A percentile compares a stretch with the other conserved stretches of the same genome.
Conservation (phyloP, 805 yeast species). For the Candida incommunis region DNA sequence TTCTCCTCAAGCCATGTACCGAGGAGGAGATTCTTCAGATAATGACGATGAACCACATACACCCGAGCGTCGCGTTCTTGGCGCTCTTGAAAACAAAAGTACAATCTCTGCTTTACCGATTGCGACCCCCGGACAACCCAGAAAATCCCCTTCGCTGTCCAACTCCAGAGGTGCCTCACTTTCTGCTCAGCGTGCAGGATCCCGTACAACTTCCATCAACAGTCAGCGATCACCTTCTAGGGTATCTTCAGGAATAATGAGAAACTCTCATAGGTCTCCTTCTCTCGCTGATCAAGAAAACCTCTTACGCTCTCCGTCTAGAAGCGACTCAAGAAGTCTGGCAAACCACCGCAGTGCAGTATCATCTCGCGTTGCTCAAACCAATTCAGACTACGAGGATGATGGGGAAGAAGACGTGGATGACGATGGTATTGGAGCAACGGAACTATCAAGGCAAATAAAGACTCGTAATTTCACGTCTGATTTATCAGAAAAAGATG, state of each 20-base stretch:
- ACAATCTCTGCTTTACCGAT: conserved; percentile 72
- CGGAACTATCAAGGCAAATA: conserved; percentile 7
- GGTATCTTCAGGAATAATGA: conserved; percentile 10
- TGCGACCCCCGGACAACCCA: conserved; percentile 94
- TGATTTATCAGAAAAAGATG: conserved; percentile 12
- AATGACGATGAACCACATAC: conserved; percentile 40
- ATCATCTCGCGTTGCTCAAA: conserved; percentile 11
- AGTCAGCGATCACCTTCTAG: conserved; percentile 2
- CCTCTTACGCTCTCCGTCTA: conserved; percentile 5
- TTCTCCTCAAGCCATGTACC: conserved; percentile 11
- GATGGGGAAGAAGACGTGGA: too few species aligned
- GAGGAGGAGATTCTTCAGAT: conserved; percentile 1
- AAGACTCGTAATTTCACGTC: conserved; percentile 13
- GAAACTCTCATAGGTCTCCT: conserved; percentile 5
- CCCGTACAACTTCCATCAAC: conserved; percentile 1
- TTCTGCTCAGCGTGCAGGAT: not conserved
- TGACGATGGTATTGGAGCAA: conserved; percentile 6
- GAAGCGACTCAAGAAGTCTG: conserved; percentile 7
- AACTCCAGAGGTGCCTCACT: conserved; percentile 1
- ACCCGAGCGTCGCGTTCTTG: conserved; percentile 64
- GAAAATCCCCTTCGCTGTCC: conserved; percentile 31
- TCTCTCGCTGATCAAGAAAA: conserved; percentile 2
- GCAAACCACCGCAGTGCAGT: too few species aligned
- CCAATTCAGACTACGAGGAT: conserved; percentile 33
- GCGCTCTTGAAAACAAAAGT: conserved; percentile 38